Evolutionary conservation across 2,329 filamentous ascomycete species (phyloP).

Genomic region (Fonsecaea pedrosoi): DNA sequence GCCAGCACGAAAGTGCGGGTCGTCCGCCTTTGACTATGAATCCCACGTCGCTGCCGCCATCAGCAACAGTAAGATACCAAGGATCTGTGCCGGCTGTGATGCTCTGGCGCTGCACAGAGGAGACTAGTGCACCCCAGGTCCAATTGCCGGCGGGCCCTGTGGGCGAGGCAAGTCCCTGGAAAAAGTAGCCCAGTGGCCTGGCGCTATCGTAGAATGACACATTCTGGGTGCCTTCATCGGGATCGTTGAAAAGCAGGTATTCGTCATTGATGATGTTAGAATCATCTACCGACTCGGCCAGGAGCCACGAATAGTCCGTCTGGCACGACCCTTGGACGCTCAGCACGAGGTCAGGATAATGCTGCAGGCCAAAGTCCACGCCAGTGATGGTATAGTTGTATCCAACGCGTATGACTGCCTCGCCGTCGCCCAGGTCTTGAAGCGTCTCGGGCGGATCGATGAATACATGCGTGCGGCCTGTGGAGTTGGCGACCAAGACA

Average conservation of each 20-base stretch:
- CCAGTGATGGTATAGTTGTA: conserved; percentile 18
- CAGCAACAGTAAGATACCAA: conserved; percentile 14
- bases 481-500: conserved; percentile 13
- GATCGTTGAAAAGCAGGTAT: conserved; percentile 17
- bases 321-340: conserved; percentile 20
- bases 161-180: conserved; percentile 1
- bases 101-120: conserved; percentile 17
- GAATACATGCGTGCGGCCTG: not conserved
- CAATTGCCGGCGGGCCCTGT: conserved; percentile 8
- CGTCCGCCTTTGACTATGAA: conserved; percentile 8
- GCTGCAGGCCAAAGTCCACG: conserved; percentile 16
- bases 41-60: conserved; percentile 2
- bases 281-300: conserved; percentile 10
- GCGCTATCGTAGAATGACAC: conserved; percentile 20
- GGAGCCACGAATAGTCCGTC: conserved; percentile 18
- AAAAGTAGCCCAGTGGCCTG: conserved; percentile 14
- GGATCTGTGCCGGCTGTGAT: conserved; percentile 13
- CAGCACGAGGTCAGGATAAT: conserved; percentile 11
- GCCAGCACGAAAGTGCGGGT: conserved; percentile 20
- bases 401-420: conserved; percentile 16
- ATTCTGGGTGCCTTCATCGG: conserved; percentile 5
- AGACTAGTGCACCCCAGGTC: conserved; percentile 16
- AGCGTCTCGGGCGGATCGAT: conserved; percentile 12
- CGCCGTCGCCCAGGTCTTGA: conserved; percentile 14
- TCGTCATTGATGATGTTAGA: conserved; percentile 15